Conservation (phyloP, 2,329 filamentous ascomycete genomes). For the Fusarium pseudonygamai region DNA sequence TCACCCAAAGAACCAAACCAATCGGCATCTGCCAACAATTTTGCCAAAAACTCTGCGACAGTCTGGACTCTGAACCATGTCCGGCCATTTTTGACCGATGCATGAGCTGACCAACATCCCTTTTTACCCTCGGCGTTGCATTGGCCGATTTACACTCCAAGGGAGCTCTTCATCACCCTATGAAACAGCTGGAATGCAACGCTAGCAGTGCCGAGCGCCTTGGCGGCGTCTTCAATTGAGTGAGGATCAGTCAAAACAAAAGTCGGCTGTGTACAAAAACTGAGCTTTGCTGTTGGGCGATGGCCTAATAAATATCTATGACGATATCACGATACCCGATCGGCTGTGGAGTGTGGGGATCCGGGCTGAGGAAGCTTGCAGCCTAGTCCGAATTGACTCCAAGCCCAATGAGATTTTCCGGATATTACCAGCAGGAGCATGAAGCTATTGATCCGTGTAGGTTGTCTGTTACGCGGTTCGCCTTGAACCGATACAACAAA, state of each 20-base stretch:
- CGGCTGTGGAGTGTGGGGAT: conserved; percentile 25
- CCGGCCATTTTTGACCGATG: conserved; percentile 24
- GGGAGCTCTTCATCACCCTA: conserved; percentile 10
- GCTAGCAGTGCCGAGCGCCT: conserved; percentile 23
- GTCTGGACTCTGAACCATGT: conserved; percentile 5
- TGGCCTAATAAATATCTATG: conserved; percentile 30
- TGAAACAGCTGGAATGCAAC: conserved; percentile 22
- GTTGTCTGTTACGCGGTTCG: conserved; percentile 33
- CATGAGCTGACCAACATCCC: conserved; percentile 19
- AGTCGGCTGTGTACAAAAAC: conserved; percentile 11
- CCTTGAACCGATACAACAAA: conserved; percentile 3
- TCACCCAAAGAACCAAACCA: conserved; percentile 4
- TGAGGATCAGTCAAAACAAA: neutral
- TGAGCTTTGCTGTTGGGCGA: conserved; percentile 6
- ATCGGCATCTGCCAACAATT: conserved; percentile 20
- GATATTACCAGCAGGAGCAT: conserved; percentile 3
- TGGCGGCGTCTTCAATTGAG: conserved; percentile 28
- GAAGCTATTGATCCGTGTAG: conserved; percentile 23
- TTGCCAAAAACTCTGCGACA: neutral
- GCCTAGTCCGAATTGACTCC: conserved; percentile 9
- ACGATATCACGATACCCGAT: conserved; percentile 31
- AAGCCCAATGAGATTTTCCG: conserved; percentile 3
- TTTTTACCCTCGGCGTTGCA: conserved; percentile 5
- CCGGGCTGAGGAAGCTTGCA: conserved; percentile 2
- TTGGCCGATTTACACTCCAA: conserved; percentile 6